Percentiles rank a stretch among this genome's conserved stretches.
phyloP scores from a whole-genome alignment of 179 eudicot species.

The Silene noctiflora region DNA sequence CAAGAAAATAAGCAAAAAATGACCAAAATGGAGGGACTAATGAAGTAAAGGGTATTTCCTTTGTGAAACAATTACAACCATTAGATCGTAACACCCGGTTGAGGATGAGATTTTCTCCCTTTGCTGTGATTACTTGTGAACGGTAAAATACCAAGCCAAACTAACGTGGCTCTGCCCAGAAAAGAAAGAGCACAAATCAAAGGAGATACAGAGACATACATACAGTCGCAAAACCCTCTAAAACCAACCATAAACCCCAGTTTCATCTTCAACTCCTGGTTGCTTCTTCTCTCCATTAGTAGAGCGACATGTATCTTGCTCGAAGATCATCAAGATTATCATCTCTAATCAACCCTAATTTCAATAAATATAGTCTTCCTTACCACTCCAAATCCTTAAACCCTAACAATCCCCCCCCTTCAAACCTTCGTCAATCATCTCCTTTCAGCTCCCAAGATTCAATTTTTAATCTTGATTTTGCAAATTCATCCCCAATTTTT shows the following conservation, averaged over 20 bases:
- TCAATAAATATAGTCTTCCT: slow-evolving; percentile 6
- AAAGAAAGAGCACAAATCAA: too few species aligned
- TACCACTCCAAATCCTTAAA: slow-evolving; percentile 10
- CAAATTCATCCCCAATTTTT: not conserved
- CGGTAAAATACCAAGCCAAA: too few species aligned
- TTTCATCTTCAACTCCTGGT: not conserved
- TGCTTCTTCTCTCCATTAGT: not conserved
- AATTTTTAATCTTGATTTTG: not conserved
- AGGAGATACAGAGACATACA: too few species aligned
- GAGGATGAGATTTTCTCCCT: too few species aligned
- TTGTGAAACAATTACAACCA: too few species aligned
- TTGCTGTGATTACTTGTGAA: too few species aligned
- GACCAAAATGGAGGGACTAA: too few species aligned
- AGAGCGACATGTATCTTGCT: not conserved
- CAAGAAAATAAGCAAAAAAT: too few species aligned
- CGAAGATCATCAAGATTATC: slow-evolving; percentile 29
- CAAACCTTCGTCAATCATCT: slow-evolving; percentile 9
- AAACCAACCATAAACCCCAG: slow-evolving; percentile 13
- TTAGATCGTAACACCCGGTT: too few species aligned
- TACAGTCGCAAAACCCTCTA: not conserved
- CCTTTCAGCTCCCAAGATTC: slow-evolving; percentile 25
- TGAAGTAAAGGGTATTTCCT: too few species aligned
- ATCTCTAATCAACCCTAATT: slow-evolving; percentile 22
- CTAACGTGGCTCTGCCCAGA: too few species aligned
- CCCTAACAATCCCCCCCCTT: slow-evolving; percentile 4